Conservation (phyloP, 1,139 yeast genomes). For the Hyphopichia burtonii region DNA sequence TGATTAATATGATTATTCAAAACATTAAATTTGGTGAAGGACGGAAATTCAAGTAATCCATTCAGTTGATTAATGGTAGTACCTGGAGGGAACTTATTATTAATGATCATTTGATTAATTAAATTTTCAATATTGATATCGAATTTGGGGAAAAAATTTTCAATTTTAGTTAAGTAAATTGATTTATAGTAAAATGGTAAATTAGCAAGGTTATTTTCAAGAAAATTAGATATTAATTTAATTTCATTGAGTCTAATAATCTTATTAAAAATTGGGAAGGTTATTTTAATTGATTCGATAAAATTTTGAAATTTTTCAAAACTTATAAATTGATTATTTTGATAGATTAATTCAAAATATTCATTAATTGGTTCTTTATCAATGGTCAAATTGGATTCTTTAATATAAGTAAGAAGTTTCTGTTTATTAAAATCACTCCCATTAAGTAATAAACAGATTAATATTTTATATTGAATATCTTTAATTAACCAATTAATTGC, state of each 20-base stretch:
- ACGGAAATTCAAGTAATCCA: constrained; percentile 21
- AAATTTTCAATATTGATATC: constrained; percentile 20
- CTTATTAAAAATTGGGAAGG: constrained; percentile 11
- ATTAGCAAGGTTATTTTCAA: constrained; percentile 32
- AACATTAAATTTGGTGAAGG: constrained; percentile 11
- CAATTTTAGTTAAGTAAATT: constrained; percentile 18
- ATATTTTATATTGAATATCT: constrained; percentile 22
- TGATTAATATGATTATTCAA: constrained; percentile 22
- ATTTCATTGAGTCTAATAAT: constrained; percentile 9
- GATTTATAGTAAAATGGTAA: constrained; percentile 30
- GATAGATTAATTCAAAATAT: constrained; percentile 9
- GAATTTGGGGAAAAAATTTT: constrained; percentile 12
- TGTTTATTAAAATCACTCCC: constrained; percentile 35
- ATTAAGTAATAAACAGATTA: constrained; percentile 29
- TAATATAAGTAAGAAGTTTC: constrained; percentile 26
- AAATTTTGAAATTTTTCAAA: constrained; percentile 15
- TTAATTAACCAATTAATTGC: constrained; percentile 7
- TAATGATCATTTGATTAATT: constrained; percentile 33
- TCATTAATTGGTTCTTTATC: constrained; percentile 1
- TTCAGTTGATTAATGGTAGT: constrained; percentile 35
- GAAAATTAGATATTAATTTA: constrained; percentile 21
- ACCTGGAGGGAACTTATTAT: constrained; percentile 28
- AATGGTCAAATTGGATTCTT: constrained; percentile 9
- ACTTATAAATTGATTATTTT: constrained; percentile 19
- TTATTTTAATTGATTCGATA: constrained; percentile 8